Evolutionary conservation across 257 asterid genomes (phyloP), one percentile per base, ranked within the genome.

Genomic region (Solanum clarkiae): DNA sequence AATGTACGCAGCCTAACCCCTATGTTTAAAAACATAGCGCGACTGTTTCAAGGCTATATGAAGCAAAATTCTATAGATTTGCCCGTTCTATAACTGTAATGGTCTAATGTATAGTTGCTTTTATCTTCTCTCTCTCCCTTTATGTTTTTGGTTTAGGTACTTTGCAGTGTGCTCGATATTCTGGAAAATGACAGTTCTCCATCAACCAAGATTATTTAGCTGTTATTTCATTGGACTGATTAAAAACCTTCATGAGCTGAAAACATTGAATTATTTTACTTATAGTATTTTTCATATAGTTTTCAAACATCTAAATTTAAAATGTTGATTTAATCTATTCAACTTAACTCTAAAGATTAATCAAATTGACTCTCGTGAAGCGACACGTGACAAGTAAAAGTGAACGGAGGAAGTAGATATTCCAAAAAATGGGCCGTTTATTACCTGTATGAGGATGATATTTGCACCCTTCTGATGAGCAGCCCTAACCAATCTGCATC

Each of bases 381-480:
- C 6, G 6, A 36, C 42, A 36, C 6, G 6, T 36, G 6, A 36
- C 1, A 36, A 36, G 42, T 4, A 36, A 36, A 36, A 36, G 42
- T 36, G 42, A 36, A 36, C 42, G 42, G 6, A 36, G 42, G 42
- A 5, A 36, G 42, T 36, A 47, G 24, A 82, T 24, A 83, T 44
- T 40, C 74, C 57, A 84, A 74, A 29, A 8, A n/a, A 17, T 42
- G 0, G 47, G 77, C 42, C 51, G 32, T 77, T 85, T 79, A 72
- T 54, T 32, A 95, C 99, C 98, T 95, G 98, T 81, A 94, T 92
- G 82, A 97, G 98, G 89, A 97, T 92, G 91, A 97, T 93, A 62
- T 91, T 95, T 16, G 99, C 98, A 83, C 98, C 98, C 87, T 95
- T 92, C 90, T 87, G 83, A 86, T 93, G 97, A 89, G 99, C 98